Evolutionary conservation across 495 filamentous ascomycete species (phyloP), one percentile per base, ranked within the genome.

Genomic region (Penicillium maclennaniae): DNA sequence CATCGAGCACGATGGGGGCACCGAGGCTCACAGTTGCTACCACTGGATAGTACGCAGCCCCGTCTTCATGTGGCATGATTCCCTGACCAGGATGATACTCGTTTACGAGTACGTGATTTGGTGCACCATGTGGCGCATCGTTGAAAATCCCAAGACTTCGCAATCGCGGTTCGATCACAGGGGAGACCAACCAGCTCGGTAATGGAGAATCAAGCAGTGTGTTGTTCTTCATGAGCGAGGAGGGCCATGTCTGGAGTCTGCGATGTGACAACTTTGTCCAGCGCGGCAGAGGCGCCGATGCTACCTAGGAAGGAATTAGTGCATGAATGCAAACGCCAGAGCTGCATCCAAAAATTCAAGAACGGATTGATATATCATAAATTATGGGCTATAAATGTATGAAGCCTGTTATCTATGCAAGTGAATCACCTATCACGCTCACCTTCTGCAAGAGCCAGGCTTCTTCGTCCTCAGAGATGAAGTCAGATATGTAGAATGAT

Each of bases 51-150:
- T 98, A 98, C 1, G 92, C 91, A 1, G 78, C 66, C 1, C 93
- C 93, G 62, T 98, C 93, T 70, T 98, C 92, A 63, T 98, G 93
- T 47, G 92, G 83, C 88, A 97, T 92, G 54, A 97, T 98, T 7
- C 93, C 93, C 57, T 96, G 87, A 1, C 89, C 89, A 0, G 89
- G 84, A 1, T 69, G 70, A 69, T 98, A 98, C 69, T 97, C 91
- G 61, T 98, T 98, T 38, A 97, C 81, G 16, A 98, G 77, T 43
- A 93, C 87, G 74, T 98, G 93, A 55, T 98, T 98, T 27, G 92
- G 91, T 4, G 69, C 74, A 9, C 70, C 53, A 59, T 97, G 92
- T 23, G 92, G 88, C 21, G 89, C 81, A 17, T 78, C 61, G 3
- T 68, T 63, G 68, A 96, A 97, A 20, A 96, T 76, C 43, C 70